Evolutionary conservation across 768 basidiomycete species (phyloP).

Genomic region (Phanerochaete carnosa): DNA sequence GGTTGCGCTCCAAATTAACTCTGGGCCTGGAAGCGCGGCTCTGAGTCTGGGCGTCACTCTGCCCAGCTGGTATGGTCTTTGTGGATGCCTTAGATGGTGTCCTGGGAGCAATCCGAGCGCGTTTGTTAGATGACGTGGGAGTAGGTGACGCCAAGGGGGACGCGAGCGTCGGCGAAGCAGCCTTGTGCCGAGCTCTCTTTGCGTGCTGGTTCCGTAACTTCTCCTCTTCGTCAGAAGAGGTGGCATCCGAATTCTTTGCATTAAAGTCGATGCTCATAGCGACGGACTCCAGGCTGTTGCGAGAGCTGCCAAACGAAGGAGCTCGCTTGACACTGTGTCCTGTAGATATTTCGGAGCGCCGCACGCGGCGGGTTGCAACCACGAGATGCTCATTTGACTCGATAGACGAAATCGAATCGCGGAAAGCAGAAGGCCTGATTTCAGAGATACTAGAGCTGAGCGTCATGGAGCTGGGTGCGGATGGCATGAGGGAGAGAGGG

Average conservation of each 20-base stretch:
- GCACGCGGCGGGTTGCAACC: constrained; percentile 43
- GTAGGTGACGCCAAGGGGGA: constrained; percentile 17
- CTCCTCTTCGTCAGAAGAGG: constrained; percentile 77
- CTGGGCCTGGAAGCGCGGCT: constrained; percentile 24
- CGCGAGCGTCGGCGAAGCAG: constrained; percentile 29
- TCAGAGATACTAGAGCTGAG: constrained; percentile 41
- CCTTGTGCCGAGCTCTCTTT: constrained; percentile 56
- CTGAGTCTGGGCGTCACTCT: background rate
- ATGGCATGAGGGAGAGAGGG: constrained; percentile 47
- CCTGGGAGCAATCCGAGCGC: constrained; percentile 18
- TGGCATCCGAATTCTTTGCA: constrained; percentile 21
- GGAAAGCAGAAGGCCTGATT: constrained; percentile 23
- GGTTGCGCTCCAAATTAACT: constrained; percentile 53
- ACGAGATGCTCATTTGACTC: constrained; percentile 33
- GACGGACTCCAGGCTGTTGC: constrained; percentile 22
- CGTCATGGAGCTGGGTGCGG: constrained; percentile 65
- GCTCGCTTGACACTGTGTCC: constrained; percentile 45
- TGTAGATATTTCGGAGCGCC: constrained; percentile 46
- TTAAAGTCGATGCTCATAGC: constrained; percentile 26
- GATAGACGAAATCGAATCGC: constrained; percentile 35
- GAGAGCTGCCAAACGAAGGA: constrained; percentile 49
- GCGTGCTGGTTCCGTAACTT: constrained; percentile 53
- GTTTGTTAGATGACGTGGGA: constrained; percentile 12
- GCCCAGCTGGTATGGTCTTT: constrained; percentile 5
- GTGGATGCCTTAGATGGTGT: constrained; percentile 17